Conservation (phyloP, 345 rosid genomes). For the Rubroshorea leprosula region DNA sequence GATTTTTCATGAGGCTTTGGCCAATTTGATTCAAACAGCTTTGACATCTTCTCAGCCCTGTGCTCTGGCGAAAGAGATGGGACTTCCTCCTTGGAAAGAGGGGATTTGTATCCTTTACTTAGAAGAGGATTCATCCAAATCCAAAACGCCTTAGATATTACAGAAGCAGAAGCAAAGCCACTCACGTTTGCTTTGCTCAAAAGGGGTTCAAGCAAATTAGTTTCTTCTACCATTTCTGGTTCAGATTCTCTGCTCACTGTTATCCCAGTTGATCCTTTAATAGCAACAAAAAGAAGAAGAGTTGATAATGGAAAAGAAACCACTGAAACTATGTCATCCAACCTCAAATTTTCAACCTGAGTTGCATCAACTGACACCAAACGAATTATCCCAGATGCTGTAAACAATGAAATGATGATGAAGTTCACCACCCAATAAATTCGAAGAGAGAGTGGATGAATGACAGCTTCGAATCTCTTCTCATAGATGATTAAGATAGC, state of each 20-base stretch:
- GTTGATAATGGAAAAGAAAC: slow-evolving; percentile 48
- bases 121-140: slow-evolving; percentile 89
- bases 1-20: slow-evolving; percentile 66
- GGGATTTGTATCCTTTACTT: slow-evolving; percentile 72
- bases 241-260: slow-evolving; percentile 22
- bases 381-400: slow-evolving; percentile 50
- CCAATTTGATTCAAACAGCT: slow-evolving; percentile 60
- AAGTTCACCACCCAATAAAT: slow-evolving; percentile 54
- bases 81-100: slow-evolving; percentile 59
- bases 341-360: slow-evolving; percentile 25
- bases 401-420: slow-evolving; percentile 36
- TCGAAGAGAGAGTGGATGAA: slow-evolving; percentile 61
- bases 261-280: slow-evolving; percentile 73
- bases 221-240: slow-evolving; percentile 22
- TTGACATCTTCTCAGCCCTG: slow-evolving; percentile 68
- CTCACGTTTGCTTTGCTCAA: slow-evolving; percentile 40
- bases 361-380: slow-evolving; percentile 24
- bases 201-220: no score
- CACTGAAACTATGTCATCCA: slow-evolving; percentile 57
- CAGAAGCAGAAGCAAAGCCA: slow-evolving; percentile 68
- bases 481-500: slow-evolving; percentile 60
- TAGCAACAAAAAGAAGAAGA: slow-evolving; percentile 43
- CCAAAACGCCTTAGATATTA: slow-evolving; percentile 66
- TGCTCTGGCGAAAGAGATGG: slow-evolving; percentile 77
- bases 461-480: slow-evolving; percentile 52